Base-by-base conservation (phyloP, 192 early-diverging fungal genomes). In the Spizellomyces sp. region DNA sequence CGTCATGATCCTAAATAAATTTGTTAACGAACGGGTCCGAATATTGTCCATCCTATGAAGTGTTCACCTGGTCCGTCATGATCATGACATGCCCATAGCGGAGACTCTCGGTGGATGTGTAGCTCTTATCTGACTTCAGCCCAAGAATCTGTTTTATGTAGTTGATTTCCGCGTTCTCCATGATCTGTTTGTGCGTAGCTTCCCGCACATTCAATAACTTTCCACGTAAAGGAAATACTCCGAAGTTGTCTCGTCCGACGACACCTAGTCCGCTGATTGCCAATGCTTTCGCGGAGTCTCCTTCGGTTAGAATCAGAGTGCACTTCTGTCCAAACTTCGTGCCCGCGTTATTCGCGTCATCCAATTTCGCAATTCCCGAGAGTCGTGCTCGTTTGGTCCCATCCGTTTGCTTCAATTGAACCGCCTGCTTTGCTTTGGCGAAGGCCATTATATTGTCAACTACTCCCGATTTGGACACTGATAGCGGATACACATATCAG, bases 171-270 rank as follows among this genome's bases (percentile, higher is more conserved):
- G 81, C 79, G 77, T 96, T 94, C 12, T 83, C 82, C 41, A 83
- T 72, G 60, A 96, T 88, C 48, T 79, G 81, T 46, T 75, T 80
- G 8, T 80, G 64, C 1, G 84, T 71, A 5, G 92, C 91, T 68
- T 94, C 93, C 44, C 95, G 90, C 15, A 96, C 94, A 64, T 96
- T 96, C 10, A 96, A 82, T 42, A 95, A 79, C 79, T 96, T 96
- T 79, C 95, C 95, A n/a, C 92, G 91, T 58, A 96, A 80, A 27
- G 95, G 91, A 74, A 94, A 96, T 27, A 96, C 94, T 42, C 94
- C 94, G 75, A 85, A 96, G 54, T 83, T 77, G 73, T 95, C 90
- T 44, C 92, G 82, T 19, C 94, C 94, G 22, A 95, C 89, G 14
- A 94, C 92, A 57, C 87, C 85, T 44, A 95, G 78, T 12, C 95